Evolutionary conservation across 176 grass and related monocot genomes (phyloP).

Genomic region (Oryza brachyantha): DNA sequence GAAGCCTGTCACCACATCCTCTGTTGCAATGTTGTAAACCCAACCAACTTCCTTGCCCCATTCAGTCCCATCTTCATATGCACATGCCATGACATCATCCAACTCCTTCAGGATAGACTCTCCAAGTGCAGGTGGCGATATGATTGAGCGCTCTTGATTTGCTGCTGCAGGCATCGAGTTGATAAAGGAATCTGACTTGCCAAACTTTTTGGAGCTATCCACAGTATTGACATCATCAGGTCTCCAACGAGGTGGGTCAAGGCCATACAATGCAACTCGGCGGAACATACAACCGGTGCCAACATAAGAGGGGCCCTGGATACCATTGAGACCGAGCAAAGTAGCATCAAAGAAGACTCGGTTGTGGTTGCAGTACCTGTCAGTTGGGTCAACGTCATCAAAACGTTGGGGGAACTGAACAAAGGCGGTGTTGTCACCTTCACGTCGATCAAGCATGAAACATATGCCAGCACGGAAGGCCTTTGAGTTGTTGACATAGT

Average conservation of each 20-base stretch:
- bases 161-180: slow-evolving; percentile 35
- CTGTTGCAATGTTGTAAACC: slow-evolving; percentile 55
- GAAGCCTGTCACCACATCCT: slow-evolving; percentile 56
- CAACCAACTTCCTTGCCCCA: slow-evolving; percentile 46
- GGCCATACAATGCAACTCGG: slow-evolving; percentile 39
- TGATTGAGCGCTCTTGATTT: slow-evolving; percentile 38
- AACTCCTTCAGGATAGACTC: slow-evolving; percentile 34
- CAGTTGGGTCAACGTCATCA: slow-evolving; percentile 88
- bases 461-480: slow-evolving; percentile 53
- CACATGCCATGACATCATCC: slow-evolving; percentile 31
- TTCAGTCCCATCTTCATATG: slow-evolving; percentile 35
- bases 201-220: slow-evolving; percentile 36
- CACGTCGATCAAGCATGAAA: slow-evolving; percentile 57
- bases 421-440: slow-evolving; percentile 82
- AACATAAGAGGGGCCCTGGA: slow-evolving; percentile 61
- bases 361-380: slow-evolving; percentile 94
- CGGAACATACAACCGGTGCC: slow-evolving; percentile 57
- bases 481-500: slow-evolving; percentile 54
- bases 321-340: slow-evolving; percentile 86
- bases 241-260: slow-evolving; percentile 43
- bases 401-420: slow-evolving; percentile 94
- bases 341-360: slow-evolving; percentile 95
- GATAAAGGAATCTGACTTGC: slow-evolving; percentile 22
- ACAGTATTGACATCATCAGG: slow-evolving; percentile 22
- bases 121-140: slow-evolving; percentile 28